These are phyloP conservation scores for Phytophthora multivora DNA, from an alignment of 352 stramenopile genomes.

Conservation along the genomic window DNA sequence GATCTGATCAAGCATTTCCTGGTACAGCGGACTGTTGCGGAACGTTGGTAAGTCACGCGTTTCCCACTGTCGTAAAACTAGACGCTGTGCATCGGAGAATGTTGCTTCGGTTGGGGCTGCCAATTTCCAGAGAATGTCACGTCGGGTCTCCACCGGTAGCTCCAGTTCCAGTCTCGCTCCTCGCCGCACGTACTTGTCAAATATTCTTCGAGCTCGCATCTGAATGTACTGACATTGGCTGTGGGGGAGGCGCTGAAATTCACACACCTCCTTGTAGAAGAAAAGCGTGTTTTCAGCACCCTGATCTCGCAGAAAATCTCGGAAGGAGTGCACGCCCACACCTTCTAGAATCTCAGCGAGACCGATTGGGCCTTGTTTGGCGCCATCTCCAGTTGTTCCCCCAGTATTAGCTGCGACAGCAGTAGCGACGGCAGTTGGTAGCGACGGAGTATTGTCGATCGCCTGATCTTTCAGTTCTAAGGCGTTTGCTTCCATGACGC, in stretches of 20 bases:
- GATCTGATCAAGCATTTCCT: constrained; percentile 49
- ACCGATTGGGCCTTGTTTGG: constrained; percentile 14
- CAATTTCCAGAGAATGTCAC: constrained; percentile 71
- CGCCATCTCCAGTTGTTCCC: neutral
- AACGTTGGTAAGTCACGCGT: constrained; percentile 52
- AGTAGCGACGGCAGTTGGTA: constrained; percentile 5
- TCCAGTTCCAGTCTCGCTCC: constrained; percentile 68
- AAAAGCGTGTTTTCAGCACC: constrained; percentile 57
- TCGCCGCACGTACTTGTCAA: constrained; percentile 71
- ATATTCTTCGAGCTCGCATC: constrained; percentile 69
- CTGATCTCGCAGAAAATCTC: constrained; percentile 59
- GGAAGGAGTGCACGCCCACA: constrained; percentile 55
- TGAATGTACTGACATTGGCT: constrained; percentile 78
- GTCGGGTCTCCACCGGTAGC: constrained; percentile 60
- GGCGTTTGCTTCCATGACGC: constrained; percentile 21
- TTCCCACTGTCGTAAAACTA: constrained; percentile 65
- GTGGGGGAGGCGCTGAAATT: constrained; percentile 73
- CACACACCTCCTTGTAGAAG: constrained; percentile 77
- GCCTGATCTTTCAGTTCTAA: constrained; percentile 1
- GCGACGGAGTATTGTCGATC: neutral
- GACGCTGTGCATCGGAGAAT: constrained; percentile 62
- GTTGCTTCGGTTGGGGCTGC: constrained; percentile 59
- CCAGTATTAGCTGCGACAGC: constrained; percentile 2
- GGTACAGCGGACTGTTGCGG: constrained; percentile 35
- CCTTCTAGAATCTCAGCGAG: constrained; percentile 56